phyloP scores from a whole-genome alignment of 176 grass and related monocot genomes.

The Elymus sibiricus region DNA sequence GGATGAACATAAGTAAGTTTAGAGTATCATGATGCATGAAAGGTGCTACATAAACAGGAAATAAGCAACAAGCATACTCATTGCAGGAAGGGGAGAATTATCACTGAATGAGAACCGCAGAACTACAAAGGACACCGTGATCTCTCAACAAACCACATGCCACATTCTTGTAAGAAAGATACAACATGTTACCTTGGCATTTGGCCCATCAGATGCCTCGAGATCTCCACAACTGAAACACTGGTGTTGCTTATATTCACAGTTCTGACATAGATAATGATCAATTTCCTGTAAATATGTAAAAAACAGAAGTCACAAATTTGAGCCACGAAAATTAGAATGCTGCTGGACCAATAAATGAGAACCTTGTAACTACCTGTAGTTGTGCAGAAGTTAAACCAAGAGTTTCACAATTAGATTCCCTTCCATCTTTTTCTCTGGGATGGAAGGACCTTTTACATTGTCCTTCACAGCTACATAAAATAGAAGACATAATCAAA shows the following conservation, averaged over 20 bases:
- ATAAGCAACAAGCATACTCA: background rate
- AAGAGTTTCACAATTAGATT: constrained; percentile 60
- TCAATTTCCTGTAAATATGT: constrained; percentile 41
- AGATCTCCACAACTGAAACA: constrained; percentile 72
- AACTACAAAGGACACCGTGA: background rate
- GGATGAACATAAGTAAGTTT: background rate
- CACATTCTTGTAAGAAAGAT: constrained; percentile 12
- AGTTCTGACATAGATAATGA: constrained; percentile 65
- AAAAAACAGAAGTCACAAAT: background rate
- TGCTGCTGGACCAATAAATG: background rate
- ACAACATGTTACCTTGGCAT: constrained; percentile 56
- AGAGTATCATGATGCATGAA: background rate
- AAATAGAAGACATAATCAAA: constrained; percentile 3
- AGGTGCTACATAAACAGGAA: background rate
- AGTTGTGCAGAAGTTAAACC: constrained; percentile 49
- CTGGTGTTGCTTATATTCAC: constrained; percentile 69
- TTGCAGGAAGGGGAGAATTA: background rate
- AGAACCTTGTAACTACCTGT: constrained; percentile 39
- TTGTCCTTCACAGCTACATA: constrained; percentile 61
- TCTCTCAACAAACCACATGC: background rate
- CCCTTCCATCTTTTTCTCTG: constrained; percentile 43
- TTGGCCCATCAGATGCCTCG: constrained; percentile 51
- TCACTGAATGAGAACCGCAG: background rate
- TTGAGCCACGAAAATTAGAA: constrained; percentile 1
- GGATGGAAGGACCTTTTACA: constrained; percentile 87